Evolutionary conservation across 768 basidiomycete species (phyloP), one percentile per base, ranked within the genome.

Genomic region (Ramaria sp.): DNA sequence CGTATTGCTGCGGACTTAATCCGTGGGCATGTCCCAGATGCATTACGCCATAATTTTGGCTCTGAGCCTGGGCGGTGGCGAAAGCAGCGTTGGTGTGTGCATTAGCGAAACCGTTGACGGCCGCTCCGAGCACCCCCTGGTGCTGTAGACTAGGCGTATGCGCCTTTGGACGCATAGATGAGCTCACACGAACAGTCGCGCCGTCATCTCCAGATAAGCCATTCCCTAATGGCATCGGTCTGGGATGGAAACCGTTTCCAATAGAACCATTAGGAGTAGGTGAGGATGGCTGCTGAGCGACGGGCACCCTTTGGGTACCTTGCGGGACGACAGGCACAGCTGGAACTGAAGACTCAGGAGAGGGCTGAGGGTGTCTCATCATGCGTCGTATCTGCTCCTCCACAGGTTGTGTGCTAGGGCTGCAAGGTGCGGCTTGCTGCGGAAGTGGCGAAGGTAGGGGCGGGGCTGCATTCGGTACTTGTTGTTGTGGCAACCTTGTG

Each of bases 151-250:
- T 24, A 6, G 51, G n/a, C 20, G n/a, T 24, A 13, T 52, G 51
- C 19, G 11, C 12, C 37, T 52, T 52, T 3, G 31, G 51, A 24
- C 51, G 51, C 51, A 52, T 39, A 15, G 33, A 7, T n/a, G 51
- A 52, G 37, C 51, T 52, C 13, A 52, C 51, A 37, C 51, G 31
- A 33, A 52, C 51, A 10, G 51, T 52, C 17, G 51, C 51, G 7
- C 2, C 51, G 24, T 39, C 37, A 31, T 52, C 51, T 6, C 17
- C 33, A 3, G 31, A n/a, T n/a, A 52, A n/a, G 22, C 48, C 48
- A 33, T 49, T 17, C 2, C 48, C 48, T 34, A 49, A 30, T 11
- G 48, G 22, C 5, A 49, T 49, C 11, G 19, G 22, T n/a, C 48
- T 17, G n/a, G 11, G 7, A 39, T 52, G 37, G 37, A 39, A 27